These are phyloP conservation scores for Phytophthora rubi DNA, from an alignment of 352 stramenopile genomes.

Conservation along the genomic window DNA sequence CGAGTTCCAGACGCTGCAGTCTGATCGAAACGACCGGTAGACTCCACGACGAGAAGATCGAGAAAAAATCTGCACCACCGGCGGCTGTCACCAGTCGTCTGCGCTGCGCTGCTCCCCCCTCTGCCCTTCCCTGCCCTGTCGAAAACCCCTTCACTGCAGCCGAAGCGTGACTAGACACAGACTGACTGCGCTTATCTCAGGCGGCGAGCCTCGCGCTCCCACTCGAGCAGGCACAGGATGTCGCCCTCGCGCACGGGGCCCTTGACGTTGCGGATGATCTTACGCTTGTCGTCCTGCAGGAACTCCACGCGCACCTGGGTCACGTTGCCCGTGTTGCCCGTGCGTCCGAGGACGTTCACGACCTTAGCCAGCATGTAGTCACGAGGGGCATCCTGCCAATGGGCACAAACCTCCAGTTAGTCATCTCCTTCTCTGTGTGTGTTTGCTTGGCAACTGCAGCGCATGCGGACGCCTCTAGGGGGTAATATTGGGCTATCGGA, in stretches of 20 bases:
- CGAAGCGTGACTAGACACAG: slow-evolving; percentile 29
- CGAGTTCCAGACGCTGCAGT: slow-evolving; percentile 29
- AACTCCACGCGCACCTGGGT: slow-evolving; percentile 99
- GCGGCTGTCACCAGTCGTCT: slow-evolving; percentile 25
- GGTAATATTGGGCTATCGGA: neutral
- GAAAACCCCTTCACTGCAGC: slow-evolving; percentile 16
- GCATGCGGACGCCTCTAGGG: neutral
- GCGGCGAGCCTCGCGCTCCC: slow-evolving; percentile 98
- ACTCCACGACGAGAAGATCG: slow-evolving; percentile 24
- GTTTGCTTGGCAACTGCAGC: neutral
- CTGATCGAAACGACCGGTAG: slow-evolving; percentile 4
- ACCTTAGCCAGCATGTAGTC: slow-evolving; percentile 99
- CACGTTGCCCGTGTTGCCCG: slow-evolving; percentile 99
- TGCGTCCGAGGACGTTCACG: slow-evolving; percentile 98
- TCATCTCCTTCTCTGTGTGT: slow-evolving; percentile 5
- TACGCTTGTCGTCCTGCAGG: slow-evolving; percentile 98
- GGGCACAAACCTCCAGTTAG: slow-evolving; percentile 30
- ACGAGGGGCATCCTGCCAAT: slow-evolving; percentile 68
- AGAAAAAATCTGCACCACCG: slow-evolving; percentile 12
- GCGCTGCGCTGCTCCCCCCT: slow-evolving; percentile 8
- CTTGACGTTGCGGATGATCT: slow-evolving; percentile 99
- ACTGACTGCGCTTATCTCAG: slow-evolving; percentile 92
- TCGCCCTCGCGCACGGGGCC: slow-evolving; percentile 98
- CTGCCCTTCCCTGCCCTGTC: slow-evolving; percentile 12
- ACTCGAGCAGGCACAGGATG: slow-evolving; percentile 99